These are phyloP conservation scores for Glomus cerebriforme DNA, from an alignment of 192 early-diverging fungal genomes.

Conservation along the genomic window DNA sequence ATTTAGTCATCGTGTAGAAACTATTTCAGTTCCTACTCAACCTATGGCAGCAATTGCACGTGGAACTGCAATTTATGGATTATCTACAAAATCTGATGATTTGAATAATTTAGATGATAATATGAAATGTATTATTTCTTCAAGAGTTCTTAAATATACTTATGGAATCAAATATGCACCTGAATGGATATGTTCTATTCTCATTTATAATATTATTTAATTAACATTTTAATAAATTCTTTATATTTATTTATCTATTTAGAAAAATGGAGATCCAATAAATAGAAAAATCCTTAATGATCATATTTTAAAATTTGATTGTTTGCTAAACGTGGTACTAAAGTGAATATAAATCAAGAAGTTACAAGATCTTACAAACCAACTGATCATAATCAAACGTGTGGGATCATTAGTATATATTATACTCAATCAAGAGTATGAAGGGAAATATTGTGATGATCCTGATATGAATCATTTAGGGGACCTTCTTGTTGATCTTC, in stretches of 20 bases:
- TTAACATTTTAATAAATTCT: too few relatives aligned
- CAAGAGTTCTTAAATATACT: neutral
- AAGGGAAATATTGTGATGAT: too few relatives aligned
- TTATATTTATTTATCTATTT: neutral
- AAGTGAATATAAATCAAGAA: neutral
- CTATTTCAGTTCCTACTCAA: too few relatives aligned
- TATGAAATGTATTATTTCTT: too few relatives aligned
- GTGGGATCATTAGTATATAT: too few relatives aligned
- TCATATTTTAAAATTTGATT: neutral
- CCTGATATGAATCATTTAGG: neutral
- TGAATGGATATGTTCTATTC: too few relatives aligned
- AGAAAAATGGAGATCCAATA: neutral
- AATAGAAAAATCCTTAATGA: neutral
- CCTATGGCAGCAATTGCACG: too few relatives aligned
- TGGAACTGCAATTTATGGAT: too few relatives aligned
- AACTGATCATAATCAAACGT: neutral
- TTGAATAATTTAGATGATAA: constrained; percentile 44
- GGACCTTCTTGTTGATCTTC: neutral
- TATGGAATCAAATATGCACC: neutral
- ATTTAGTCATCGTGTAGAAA: too few relatives aligned
- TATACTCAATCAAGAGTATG: too few relatives aligned
- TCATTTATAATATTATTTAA: too few relatives aligned
- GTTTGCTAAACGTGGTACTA: neutral
- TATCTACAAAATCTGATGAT: constrained; percentile 29
- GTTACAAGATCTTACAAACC: neutral